phyloP scores from a whole-genome alignment of 164 flowering plant genomes.

The Aristolochia contorta region DNA sequence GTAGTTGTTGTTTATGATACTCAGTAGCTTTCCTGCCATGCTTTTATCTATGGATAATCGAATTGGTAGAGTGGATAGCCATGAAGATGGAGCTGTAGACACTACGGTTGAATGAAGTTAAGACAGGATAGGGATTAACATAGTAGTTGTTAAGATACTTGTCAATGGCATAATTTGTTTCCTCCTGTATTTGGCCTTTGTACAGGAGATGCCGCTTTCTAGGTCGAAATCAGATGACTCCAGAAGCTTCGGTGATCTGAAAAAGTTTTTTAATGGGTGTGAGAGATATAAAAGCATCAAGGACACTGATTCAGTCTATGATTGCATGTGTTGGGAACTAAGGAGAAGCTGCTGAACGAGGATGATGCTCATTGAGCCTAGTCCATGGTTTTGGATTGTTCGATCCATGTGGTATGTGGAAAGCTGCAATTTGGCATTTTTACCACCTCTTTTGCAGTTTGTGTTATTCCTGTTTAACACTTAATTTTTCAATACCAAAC shows the following conservation, averaged over 20 bases:
- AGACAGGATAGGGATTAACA: slow-evolving; percentile 40
- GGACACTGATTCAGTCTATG: slow-evolving; percentile 13
- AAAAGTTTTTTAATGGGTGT: slow-evolving; percentile 18
- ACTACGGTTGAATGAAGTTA: slow-evolving; percentile 29
- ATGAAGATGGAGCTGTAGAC: slow-evolving; percentile 10
- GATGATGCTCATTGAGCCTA: slow-evolving; percentile 6
- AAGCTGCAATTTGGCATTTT: too few relatives aligned
- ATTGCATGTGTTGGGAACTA: background rate
- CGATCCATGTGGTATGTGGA: too few relatives aligned
- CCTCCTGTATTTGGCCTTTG: slow-evolving; percentile 72
- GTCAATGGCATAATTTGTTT: slow-evolving; percentile 61
- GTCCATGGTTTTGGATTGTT: too few relatives aligned
- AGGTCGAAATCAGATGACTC: slow-evolving; percentile 26
- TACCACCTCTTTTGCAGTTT: too few relatives aligned
- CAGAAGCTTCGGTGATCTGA: slow-evolving; percentile 21
- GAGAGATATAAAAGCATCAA: slow-evolving; percentile 16
- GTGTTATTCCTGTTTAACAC: too few relatives aligned
- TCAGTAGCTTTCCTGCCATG: slow-evolving; percentile 8
- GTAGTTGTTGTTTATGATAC: slow-evolving; percentile 12
- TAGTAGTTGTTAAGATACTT: slow-evolving; percentile 48
- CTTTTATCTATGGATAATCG: slow-evolving; percentile 3
- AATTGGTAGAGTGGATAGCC: slow-evolving; percentile 3
- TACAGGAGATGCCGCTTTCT: slow-evolving; percentile 50
- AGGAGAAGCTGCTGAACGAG: background rate
- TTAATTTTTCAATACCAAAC: too few relatives aligned